Evolutionary conservation across 2,329 filamentous ascomycete genomes (phyloP).

Genomic region (Penicillium sp.): DNA sequence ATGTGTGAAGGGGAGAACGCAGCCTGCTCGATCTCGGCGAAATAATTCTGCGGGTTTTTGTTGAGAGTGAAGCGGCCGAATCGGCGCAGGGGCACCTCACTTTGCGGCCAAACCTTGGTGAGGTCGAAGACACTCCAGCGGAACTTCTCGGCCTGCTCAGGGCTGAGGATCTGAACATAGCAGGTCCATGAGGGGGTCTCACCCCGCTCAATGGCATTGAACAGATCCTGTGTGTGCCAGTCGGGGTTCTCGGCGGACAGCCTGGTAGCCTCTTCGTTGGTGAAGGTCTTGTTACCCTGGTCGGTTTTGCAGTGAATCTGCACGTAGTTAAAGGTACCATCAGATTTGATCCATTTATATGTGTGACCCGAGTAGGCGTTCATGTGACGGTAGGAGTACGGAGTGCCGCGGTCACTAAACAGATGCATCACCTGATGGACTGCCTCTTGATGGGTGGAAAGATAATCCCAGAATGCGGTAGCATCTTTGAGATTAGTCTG

Average conservation of each 20-base stretch:
- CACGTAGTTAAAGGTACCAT: constrained; percentile 66
- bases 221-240: constrained; percentile 63
- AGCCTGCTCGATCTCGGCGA: constrained; percentile 69
- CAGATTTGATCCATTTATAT: constrained; percentile 65
- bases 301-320: constrained; percentile 66
- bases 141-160: constrained; percentile 62
- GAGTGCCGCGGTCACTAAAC: constrained; percentile 66
- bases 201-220: constrained; percentile 61
- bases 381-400: constrained; percentile 65
- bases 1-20: constrained; percentile 69
- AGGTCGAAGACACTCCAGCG: constrained; percentile 67
- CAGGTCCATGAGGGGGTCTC: constrained; percentile 64
- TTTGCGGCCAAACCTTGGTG: constrained; percentile 69
- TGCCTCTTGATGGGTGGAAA: constrained; percentile 62
- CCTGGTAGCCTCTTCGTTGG: constrained; percentile 56
- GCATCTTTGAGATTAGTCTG: constrained; percentile 69
- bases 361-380: constrained; percentile 69
- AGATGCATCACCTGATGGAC: constrained; percentile 66
- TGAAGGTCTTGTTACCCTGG: constrained; percentile 62
- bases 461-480: constrained; percentile 69
- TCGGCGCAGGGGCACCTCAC: constrained; percentile 59
- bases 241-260: constrained; percentile 61
- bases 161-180: constrained; percentile 63
- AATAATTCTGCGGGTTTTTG: constrained; percentile 66
- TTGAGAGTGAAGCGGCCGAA: constrained; percentile 66